Percentiles rank a stretch among this genome's conserved stretches.
phyloP scores from a whole-genome alignment of 2,329 filamentous ascomycete genomes.

The Xylaria sp. region DNA sequence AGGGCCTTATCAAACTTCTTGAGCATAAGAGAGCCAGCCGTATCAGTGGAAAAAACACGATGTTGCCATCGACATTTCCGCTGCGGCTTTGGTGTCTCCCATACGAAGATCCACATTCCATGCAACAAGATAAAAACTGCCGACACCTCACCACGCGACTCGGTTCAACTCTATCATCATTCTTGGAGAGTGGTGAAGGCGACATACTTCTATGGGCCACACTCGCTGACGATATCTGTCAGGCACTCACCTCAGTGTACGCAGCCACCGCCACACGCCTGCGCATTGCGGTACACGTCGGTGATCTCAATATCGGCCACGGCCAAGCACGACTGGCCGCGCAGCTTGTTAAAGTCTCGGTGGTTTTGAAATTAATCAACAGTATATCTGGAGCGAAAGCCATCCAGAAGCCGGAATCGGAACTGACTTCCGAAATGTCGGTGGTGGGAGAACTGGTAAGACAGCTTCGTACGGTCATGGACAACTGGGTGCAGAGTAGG shows the following conservation, averaged over 20 bases:
- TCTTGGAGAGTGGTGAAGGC: slow-evolving; percentile 18
- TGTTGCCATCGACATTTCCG: slow-evolving; percentile 31
- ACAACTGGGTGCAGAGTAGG: slow-evolving; percentile 18
- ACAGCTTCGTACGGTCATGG: slow-evolving; percentile 21
- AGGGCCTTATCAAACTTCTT: slow-evolving; percentile 24
- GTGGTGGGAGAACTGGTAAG: slow-evolving; percentile 12
- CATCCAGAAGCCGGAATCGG: slow-evolving; percentile 14
- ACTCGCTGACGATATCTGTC: slow-evolving; percentile 13
- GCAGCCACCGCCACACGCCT: neutral
- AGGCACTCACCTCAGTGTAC: slow-evolving; percentile 18
- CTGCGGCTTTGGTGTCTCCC: slow-evolving; percentile 32
- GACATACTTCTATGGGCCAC: slow-evolving; percentile 30
- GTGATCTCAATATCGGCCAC: slow-evolving; percentile 14
- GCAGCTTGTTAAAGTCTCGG: slow-evolving; percentile 27
- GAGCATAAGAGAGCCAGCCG: slow-evolving; percentile 15
- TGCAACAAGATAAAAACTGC: neutral
- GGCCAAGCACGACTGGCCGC: neutral
- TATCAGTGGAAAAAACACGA: neutral
- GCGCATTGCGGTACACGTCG: slow-evolving; percentile 21
- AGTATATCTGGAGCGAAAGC: neutral
- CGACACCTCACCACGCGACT: slow-evolving; percentile 10
- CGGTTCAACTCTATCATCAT: slow-evolving; percentile 6
- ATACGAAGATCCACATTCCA: slow-evolving; percentile 20
- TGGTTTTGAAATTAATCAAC: slow-evolving; percentile 22
- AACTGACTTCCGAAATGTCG: neutral